Evolutionary conservation across 2,329 filamentous ascomycete species (phyloP), one percentile per base, ranked within the genome.

Genomic region (Neoscytalidium dimidiatum): DNA sequence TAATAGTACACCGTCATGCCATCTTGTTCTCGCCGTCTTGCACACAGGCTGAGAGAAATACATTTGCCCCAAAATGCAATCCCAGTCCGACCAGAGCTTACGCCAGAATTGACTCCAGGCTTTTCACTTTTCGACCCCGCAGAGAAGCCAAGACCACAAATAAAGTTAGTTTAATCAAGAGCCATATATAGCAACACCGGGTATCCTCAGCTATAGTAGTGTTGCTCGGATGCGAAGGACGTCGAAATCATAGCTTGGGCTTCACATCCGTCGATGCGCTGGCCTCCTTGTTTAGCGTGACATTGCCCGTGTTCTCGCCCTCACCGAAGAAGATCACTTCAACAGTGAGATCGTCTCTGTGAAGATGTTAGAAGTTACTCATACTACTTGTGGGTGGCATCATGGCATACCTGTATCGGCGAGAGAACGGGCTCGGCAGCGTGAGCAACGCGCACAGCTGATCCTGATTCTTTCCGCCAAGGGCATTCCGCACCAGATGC

Each of bases 301-400:
- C 90, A 68, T 90, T 89, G 38, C 94, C 93, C 31, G 85, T 90
- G 75, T 89, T 89, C 62, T 89, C 74, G 38, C 90, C 87, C 70
- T 96, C 88, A 66, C 95, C 95, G 72, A 99, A 99, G 85, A 99
- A 99, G 74, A 99, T 96, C 67, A 99, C 95, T 78, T 99, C 92
- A 17, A 99, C 94, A 0, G 95, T 99, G 68, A 99, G 81, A 75
- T 99, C 95, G 75, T 99, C 95, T 70, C 92, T 94, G 53, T 51
- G 71, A 53, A 72, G 72, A 67, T 67, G 66, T 71, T 64, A 70
- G 62, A 14, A 60, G 29, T 17, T 56, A 21, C n/a, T 26, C 70
- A 67, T 38, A 9, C 9, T 8, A 17, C 23, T 11, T 2, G n/a
- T 1, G 7, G 21, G 8, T 7, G 6, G 17, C 49, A 48, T 41